phyloP scores from a whole-genome alignment of 1,139 yeast genomes.

The Arxiozyma slooffiae region DNA sequence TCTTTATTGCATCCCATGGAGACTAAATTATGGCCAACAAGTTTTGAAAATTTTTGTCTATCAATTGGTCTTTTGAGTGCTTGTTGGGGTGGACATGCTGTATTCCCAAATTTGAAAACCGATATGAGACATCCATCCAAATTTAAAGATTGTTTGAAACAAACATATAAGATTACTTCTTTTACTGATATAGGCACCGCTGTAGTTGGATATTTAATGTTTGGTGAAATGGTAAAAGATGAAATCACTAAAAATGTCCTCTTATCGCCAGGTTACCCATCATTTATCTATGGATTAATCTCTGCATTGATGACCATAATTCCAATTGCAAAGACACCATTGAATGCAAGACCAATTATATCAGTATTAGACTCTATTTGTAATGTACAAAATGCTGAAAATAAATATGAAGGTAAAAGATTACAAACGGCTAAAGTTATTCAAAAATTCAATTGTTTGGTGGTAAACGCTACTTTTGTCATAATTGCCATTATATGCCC shows the following conservation, averaged over 20 bases:
- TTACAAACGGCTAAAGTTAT: conserved; percentile 15
- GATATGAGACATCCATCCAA: conserved; percentile 73
- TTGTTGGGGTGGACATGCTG: conserved; percentile 88
- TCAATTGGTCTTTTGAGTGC: conserved; percentile 73
- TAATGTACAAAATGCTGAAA: conserved; percentile 30
- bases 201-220: conserved; percentile 76
- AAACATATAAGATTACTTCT: conserved; percentile 58
- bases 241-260: conserved; percentile 77
- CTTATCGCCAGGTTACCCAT: conserved; percentile 63
- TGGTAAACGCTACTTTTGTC: conserved; percentile 38
- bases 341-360: conserved; percentile 78
- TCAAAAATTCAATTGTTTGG: conserved; percentile 28
- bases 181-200: conserved; percentile 69
- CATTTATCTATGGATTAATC: conserved; percentile 50
- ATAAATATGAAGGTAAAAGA: conserved; percentile 9
- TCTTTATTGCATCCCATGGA: conserved; percentile 50
- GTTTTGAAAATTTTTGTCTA: conserved; percentile 41
- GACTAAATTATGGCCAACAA: conserved; percentile 45
- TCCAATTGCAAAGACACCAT: conserved; percentile 81
- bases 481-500: conserved; percentile 52
- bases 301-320: conserved; percentile 68
- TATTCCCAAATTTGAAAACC: conserved; percentile 67
- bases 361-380: conserved; percentile 49
- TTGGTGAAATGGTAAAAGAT: conserved; percentile 64
- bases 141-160: conserved; percentile 41